Percentiles rank a stretch among this genome's conserved stretches.
Evolutionary conservation across 2,329 filamentous ascomycete species (phyloP).

Genomic region (Colletotrichum sp.): DNA sequence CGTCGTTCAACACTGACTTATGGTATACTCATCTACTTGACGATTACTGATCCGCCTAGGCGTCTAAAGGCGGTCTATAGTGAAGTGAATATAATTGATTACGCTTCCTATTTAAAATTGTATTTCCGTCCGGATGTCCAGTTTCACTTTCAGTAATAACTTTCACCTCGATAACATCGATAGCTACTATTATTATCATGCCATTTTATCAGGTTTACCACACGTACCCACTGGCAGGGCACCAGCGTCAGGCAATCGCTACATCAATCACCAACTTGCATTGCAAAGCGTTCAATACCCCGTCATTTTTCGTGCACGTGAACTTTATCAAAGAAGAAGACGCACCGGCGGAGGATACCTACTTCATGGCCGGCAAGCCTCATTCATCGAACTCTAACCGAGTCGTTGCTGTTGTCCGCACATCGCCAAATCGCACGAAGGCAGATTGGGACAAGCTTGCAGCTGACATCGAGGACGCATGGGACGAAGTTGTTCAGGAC

Average conservation of each 20-base stretch:
- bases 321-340: not conserved
- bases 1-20: not conserved
- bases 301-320: not conserved
- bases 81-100: not conserved
- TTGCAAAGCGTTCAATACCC: not conserved
- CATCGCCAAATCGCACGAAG: not conserved
- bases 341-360: not conserved
- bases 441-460: not conserved
- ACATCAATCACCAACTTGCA: not conserved
- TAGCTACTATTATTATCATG: not conserved
- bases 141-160: not conserved
- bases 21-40: not conserved
- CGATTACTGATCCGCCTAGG: not conserved
- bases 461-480: not conserved
- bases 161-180: not conserved
- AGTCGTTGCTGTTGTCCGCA: not conserved
- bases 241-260: not conserved
- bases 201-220: not conserved
- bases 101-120: not conserved
- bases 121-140: not conserved
- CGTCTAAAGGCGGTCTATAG: not conserved
- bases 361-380: constrained; percentile 1
- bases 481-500: not conserved
- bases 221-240: not conserved
- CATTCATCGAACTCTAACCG: not conserved